Evolutionary conservation across 495 filamentous ascomycete species (phyloP).

Genomic region (Daldinia caldariorum): DNA sequence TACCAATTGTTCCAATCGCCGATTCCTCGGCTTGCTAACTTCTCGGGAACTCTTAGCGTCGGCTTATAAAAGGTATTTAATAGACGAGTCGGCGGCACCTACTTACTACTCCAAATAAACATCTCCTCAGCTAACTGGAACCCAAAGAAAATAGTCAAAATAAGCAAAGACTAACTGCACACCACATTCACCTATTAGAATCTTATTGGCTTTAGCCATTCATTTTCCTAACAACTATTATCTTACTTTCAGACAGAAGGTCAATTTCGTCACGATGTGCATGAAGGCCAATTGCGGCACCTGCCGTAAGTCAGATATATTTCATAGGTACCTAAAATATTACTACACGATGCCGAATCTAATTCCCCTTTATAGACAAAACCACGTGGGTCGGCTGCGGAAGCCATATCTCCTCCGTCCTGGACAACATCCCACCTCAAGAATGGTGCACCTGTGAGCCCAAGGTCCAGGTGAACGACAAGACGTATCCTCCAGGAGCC

Average conservation of each 20-base stretch:
- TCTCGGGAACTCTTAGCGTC: conserved; percentile 4
- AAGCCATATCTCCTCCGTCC: conserved; percentile 70
- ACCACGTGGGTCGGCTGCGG: conserved; percentile 79
- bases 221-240: not conserved
- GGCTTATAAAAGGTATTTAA: too few species aligned
- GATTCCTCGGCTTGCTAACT: conserved; percentile 19
- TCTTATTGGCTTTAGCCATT: not conserved
- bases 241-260: conserved; percentile 9
- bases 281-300: conserved; percentile 44
- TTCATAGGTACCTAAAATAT: too few species aligned
- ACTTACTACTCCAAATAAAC: too few species aligned
- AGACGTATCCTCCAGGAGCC: conserved; percentile 69
- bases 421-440: conserved; percentile 67
- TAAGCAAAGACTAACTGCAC: too few species aligned
- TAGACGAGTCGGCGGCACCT: too few species aligned
- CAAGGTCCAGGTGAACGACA: conserved; percentile 67
- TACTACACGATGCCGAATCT: too few species aligned
- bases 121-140: not conserved
- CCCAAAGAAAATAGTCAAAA: too few species aligned
- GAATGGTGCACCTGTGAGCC: conserved; percentile 73
- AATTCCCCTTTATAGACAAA: conserved; percentile 60
- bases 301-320: conserved; percentile 41
- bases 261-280: conserved; percentile 44
- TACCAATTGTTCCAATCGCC: conserved; percentile 25
- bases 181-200: not conserved